These are phyloP conservation scores for Fusarium protoensiforme DNA, from an alignment of 2,329 filamentous ascomycete genomes.

Conservation along the genomic window DNA sequence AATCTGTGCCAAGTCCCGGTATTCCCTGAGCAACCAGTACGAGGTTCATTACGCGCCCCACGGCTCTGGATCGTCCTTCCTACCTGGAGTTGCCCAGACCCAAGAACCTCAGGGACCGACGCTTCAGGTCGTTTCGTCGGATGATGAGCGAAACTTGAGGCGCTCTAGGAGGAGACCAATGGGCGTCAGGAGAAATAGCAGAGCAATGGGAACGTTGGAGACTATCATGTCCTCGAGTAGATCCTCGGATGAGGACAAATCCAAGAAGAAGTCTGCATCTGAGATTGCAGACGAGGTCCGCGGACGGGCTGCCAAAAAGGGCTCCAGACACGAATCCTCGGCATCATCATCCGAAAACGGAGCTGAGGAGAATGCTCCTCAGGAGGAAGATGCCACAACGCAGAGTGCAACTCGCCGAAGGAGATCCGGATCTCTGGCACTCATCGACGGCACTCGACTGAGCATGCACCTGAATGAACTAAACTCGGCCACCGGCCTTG, in stretches of 20 bases:
- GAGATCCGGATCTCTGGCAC: conserved; percentile 49
- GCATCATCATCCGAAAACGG: conserved; percentile 45
- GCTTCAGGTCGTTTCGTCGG: conserved; percentile 66
- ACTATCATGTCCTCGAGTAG: conserved; percentile 75
- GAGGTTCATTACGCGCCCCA: conserved; percentile 73
- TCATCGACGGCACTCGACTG: conserved; percentile 52
- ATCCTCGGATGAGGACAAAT: conserved; percentile 71
- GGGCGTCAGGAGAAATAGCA: conserved; percentile 58
- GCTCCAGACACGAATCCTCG: conserved; percentile 46
- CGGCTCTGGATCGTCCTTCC: conserved; percentile 64
- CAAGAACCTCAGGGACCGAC: conserved; percentile 60
- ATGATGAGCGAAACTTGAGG: conserved; percentile 61
- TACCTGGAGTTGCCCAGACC: conserved; percentile 45
- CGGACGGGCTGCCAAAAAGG: conserved; percentile 57
- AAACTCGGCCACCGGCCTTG: conserved; percentile 53
- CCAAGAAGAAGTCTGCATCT: conserved; percentile 68
- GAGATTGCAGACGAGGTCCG: conserved; percentile 67
- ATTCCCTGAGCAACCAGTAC: conserved; percentile 74
- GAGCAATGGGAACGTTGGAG: conserved; percentile 71
- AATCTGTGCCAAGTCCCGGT: conserved; percentile 73
- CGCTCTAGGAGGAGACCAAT: conserved; percentile 55
- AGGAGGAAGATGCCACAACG: conserved; percentile 24
- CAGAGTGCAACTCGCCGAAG: conserved; percentile 39
- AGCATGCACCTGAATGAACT: conserved; percentile 43
- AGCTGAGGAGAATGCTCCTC: conserved; percentile 40